Evolutionary conservation across 2,329 filamentous ascomycete genomes (phyloP).

Genomic region (Fusarium nisikadoi): DNA sequence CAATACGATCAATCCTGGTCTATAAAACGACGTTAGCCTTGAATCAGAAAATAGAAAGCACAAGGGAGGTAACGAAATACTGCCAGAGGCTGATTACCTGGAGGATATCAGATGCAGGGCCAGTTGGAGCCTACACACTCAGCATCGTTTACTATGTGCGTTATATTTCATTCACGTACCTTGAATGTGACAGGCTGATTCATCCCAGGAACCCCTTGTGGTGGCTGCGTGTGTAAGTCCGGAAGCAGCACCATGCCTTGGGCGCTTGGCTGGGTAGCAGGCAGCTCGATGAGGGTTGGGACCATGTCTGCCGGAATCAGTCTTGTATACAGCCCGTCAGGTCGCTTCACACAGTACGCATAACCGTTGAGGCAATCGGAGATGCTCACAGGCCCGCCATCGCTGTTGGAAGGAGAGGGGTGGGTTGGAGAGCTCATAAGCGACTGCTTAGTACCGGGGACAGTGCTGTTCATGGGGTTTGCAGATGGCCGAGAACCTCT

Average conservation of each 20-base stretch:
- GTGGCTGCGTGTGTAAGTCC: slow-evolving; percentile 51
- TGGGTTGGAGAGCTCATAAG: slow-evolving; percentile 1
- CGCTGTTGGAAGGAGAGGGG: background rate
- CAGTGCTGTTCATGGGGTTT: slow-evolving; percentile 5
- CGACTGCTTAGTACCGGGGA: slow-evolving; percentile 24
- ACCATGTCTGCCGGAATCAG: slow-evolving; percentile 37
- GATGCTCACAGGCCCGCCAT: slow-evolving; percentile 25
- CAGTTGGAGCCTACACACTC: slow-evolving; percentile 43
- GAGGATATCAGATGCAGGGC: slow-evolving; percentile 45
- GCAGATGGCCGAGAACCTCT: slow-evolving; percentile 18
- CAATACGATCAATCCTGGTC: slow-evolving; percentile 51
- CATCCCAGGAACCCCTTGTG: slow-evolving; percentile 53
- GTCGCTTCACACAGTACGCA: slow-evolving; percentile 33
- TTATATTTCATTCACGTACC: slow-evolving; percentile 49
- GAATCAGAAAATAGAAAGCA: background rate
- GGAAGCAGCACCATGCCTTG: slow-evolving; percentile 61
- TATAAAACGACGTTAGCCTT: slow-evolving; percentile 25
- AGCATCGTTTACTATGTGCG: slow-evolving; percentile 37
- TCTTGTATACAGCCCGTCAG: slow-evolving; percentile 30
- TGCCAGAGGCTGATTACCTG: slow-evolving; percentile 45
- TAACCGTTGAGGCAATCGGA: slow-evolving; percentile 34
- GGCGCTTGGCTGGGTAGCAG: slow-evolving; percentile 51
- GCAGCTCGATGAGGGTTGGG: slow-evolving; percentile 54
- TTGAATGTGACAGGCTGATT: slow-evolving; percentile 50
- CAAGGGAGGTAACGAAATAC: background rate